Evolutionary conservation across 2,329 filamentous ascomycete genomes (phyloP), one percentile per base, ranked within the genome.

Genomic region (Bipolaris cookei): DNA sequence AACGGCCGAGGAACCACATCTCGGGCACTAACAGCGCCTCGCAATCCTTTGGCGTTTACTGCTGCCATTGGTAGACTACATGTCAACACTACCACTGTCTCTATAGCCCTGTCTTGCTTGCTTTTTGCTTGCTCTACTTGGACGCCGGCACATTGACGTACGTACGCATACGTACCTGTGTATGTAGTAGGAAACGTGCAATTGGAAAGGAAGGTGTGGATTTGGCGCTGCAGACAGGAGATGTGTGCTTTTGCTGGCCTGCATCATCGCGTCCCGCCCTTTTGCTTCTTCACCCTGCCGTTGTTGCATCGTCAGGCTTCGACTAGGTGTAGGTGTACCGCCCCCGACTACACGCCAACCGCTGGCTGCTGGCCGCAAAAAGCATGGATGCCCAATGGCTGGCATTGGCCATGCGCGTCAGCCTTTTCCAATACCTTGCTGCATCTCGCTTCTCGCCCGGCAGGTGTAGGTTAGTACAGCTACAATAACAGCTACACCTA

Each of bases 11-110:
- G 43, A 55, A 58, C 58, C 54, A 56, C 49, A 25, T 44, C 44
- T 61, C 67, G 66, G 67, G 67, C 68, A 65, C 70, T 72, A 72
- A 63, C 55, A 65, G 56, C 72, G 70, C 70, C 67, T 67, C 67
- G 61, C 62, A 61, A 68, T 72, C 66, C 71, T 69, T 59, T 61
- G 50, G 63, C 62, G 58, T 58, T 16, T 61, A 54, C 56, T 43
- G 51, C 58, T 54, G 58, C 56, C 50, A 57, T 11, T 61, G 32
- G 62, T 59, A 70, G 64, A 57, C 59, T 58, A 55, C 51, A 56
- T 11, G 58, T 48, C 63, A 68, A 69, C 61, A 54, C 54, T 55
- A 57, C 66, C 64, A 50, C 55, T 55, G 59, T 21, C 21, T 21
- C 21, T 2, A 21, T 21, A 25, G 25, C 25, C 25, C 25, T 25